Percentiles rank a stretch among this genome's conserved stretches.
Conservation (phyloP, 2,329 filamentous ascomycete genomes). For the Tympanopsis confertula region DNA sequence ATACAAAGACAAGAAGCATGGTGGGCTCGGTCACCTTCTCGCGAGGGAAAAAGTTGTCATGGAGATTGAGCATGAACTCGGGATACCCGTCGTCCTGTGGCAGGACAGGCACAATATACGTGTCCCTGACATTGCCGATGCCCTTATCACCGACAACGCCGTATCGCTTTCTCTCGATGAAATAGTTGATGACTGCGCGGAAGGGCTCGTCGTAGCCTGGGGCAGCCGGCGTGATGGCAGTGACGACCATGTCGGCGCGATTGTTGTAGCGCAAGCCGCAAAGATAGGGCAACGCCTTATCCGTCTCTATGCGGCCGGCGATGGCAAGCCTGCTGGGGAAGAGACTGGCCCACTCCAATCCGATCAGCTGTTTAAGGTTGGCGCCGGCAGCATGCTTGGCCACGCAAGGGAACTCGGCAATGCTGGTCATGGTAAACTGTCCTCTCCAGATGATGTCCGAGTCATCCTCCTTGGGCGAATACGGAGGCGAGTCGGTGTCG, state of each 20-base stretch:
- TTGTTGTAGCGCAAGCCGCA: slow-evolving; percentile 74
- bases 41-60: slow-evolving; percentile 66
- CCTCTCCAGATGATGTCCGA: slow-evolving; percentile 71
- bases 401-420: slow-evolving; percentile 63
- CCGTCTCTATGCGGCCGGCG: slow-evolving; percentile 68
- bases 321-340: slow-evolving; percentile 61
- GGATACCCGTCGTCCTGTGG: slow-evolving; percentile 61
- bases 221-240: slow-evolving; percentile 51
- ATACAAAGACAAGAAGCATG: slow-evolving; percentile 75
- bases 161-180: slow-evolving; percentile 69
- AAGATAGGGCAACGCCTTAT: slow-evolving; percentile 81
- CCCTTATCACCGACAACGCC: slow-evolving; percentile 75
- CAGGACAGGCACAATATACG: slow-evolving; percentile 80
- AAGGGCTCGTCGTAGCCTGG: slow-evolving; percentile 55
- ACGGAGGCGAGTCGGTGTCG: slow-evolving; percentile 69
- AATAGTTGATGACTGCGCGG: slow-evolving; percentile 75
- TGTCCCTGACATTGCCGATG: slow-evolving; percentile 68
- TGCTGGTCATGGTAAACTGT: slow-evolving; percentile 61
- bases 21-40: slow-evolving; percentile 61
- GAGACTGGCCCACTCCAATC: slow-evolving; percentile 58
- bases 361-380: slow-evolving; percentile 46
- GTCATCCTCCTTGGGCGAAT: slow-evolving; percentile 70
- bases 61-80: slow-evolving; percentile 80
- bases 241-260: slow-evolving; percentile 72
- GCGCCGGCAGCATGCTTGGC: slow-evolving; percentile 77